Conservation (phyloP, 2,329 filamentous ascomycete species). For the Fusarium redolens region DNA sequence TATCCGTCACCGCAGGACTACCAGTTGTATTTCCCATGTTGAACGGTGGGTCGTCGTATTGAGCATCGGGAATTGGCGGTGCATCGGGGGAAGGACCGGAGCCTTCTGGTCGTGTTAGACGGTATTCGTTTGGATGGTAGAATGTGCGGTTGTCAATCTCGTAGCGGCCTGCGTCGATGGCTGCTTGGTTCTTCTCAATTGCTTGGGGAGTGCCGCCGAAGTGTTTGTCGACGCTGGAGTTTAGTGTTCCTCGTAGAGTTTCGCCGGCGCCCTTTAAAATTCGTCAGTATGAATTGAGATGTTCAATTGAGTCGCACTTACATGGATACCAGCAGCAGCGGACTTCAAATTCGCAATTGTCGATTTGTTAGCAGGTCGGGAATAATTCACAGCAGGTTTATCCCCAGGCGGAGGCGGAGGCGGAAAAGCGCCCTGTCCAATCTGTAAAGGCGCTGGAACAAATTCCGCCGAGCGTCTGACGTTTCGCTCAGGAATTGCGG, state of each 20-base stretch:
- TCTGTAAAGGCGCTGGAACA: conserved; percentile 5
- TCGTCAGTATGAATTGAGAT: neutral
- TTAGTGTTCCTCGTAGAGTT: conserved; percentile 42
- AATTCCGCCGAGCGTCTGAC: conserved; percentile 4
- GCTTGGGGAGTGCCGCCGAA: conserved; percentile 22
- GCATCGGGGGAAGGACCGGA: neutral
- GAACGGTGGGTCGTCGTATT: conserved; percentile 1
- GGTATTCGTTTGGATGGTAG: conserved; percentile 35
- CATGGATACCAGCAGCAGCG: conserved; percentile 40
- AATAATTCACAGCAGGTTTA: conserved; percentile 18
- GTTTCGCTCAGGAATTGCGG: conserved; percentile 36
- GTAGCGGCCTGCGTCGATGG: conserved; percentile 40
- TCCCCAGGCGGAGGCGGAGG: neutral
- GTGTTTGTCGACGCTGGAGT: conserved; percentile 36
- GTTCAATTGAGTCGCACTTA: neutral
- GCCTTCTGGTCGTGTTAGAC: conserved; percentile 4
- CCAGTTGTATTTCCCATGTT: conserved; percentile 9
- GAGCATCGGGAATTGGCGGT: neutral
- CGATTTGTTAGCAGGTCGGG: conserved; percentile 31
- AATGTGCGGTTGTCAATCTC: conserved; percentile 40
- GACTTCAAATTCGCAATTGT: conserved; percentile 40
- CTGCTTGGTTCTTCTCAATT: conserved; percentile 39
- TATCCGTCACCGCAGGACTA: conserved; percentile 9
- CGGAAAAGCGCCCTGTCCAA: conserved; percentile 9
- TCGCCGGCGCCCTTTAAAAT: conserved; percentile 39